Percentiles rank a stretch among this genome's conserved stretches.
phyloP scores from a whole-genome alignment of 116 monocot genomes.

The Trichopus zeylanicus region DNA sequence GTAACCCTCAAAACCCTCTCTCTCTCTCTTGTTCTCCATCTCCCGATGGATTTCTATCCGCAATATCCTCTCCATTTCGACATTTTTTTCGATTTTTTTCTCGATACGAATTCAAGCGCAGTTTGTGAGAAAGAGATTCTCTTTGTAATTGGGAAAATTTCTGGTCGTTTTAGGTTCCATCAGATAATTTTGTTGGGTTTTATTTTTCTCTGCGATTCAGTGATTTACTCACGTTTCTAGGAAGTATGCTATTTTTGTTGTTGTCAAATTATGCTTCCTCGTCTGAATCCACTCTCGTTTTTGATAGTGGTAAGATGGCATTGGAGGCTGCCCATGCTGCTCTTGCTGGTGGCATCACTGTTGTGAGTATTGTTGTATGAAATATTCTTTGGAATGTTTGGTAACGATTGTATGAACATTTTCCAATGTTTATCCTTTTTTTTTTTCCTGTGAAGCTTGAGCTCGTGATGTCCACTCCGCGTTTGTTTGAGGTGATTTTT shows the following conservation, averaged over 20 bases:
- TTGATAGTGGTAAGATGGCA: constrained; percentile 42
- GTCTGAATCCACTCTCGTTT: not conserved
- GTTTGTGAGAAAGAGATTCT: no score
- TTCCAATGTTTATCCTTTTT: not conserved
- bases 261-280: not conserved
- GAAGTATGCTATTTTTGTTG: not conserved
- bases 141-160: no score
- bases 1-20: constrained; percentile 12
- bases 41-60: not conserved
- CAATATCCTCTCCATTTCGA: not conserved
- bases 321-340: constrained; percentile 80
- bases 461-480: constrained; percentile 82
- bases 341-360: constrained; percentile 57
- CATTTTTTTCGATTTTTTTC: not conserved
- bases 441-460: constrained; percentile 57
- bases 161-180: no score
- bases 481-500: constrained; percentile 58
- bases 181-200: no score
- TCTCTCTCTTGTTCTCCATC: not conserved
- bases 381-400: not conserved
- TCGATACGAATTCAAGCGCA: no score
- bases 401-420: not conserved
- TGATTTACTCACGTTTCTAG: no score
- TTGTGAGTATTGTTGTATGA: constrained; percentile 32
- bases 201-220: no score